Base-by-base conservation (phyloP, 1,139 yeast species). In the Suhomyces yuchorum region DNA sequence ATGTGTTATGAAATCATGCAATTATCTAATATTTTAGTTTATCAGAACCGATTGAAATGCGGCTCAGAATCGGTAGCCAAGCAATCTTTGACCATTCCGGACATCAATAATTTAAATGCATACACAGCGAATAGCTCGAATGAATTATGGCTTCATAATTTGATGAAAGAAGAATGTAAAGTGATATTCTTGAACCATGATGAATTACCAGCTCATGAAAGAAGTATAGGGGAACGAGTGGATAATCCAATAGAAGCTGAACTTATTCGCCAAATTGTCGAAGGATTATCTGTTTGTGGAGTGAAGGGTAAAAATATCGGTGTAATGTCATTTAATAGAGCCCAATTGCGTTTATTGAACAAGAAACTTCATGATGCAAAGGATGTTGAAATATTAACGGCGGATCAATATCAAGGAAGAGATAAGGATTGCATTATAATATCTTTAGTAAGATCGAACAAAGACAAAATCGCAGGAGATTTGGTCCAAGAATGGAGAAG, bases 361-460 rank as follows among this genome's bases (percentile, higher is more conserved):
- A 71, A 78, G 12, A 64, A 69, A 24, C 69, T 87, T 36, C 52
- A 63, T 0, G 61, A 63, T 2, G 64, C 70, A 15, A 62, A 66
- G 3, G 78, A 73, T 0, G 69, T 93, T 35, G 98, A 93, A 57
- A 77, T 89, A 22, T 71, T 93, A 51, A 95, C 99, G 0, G 98
- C 97, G 0, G 99, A 95, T 65, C 93, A 89, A 55, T 93, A 87
- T 56, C 99, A 95, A 67, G 99, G 99, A 0, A 77, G 97, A 48
- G 99, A 95, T 63, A 93, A 91, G 63, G 95, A 91, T 44, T 85
- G 96, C 58, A 83, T 95, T 12, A 81, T 95, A 2, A 82, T 95
- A 6, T 91, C 98, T 1, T 69, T 93, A 54, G 98, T 92, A 3
- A 74, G 97, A 40, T 85, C 96, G 1, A 93, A 92, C 61, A 70